These are phyloP conservation scores for Odonthalia washingtoniensis DNA, from an alignment of 31 red algal species.

Conservation along the genomic window DNA sequence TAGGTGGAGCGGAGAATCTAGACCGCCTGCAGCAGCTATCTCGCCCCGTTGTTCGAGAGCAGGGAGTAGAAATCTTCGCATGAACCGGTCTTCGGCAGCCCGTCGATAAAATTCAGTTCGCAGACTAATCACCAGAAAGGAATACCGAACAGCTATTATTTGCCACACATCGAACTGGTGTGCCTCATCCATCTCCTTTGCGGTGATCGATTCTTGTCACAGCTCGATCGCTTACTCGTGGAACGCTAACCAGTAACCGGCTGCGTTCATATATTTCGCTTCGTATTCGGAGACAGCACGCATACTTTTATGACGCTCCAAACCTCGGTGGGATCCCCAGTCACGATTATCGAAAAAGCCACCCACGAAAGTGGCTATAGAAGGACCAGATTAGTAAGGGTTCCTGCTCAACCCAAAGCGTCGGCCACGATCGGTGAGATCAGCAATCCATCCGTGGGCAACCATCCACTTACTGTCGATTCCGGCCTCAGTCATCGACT, in stretches of 20 bases:
- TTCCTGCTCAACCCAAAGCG: background rate
- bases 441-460: too few species aligned
- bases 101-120: conserved; percentile 19
- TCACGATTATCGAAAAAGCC: background rate
- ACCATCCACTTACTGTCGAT: too few species aligned
- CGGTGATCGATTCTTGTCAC: background rate
- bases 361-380: background rate
- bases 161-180: conserved; percentile 11
- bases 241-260: background rate
- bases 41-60: background rate
- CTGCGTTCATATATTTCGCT: conserved; percentile 5
- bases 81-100: conserved; percentile 9
- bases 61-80: background rate
- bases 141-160: background rate
- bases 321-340: background rate
- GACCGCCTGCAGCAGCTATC: background rate
- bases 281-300: background rate
- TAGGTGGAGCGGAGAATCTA: too few species aligned
- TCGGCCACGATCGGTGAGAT: too few species aligned
- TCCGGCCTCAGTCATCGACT: too few species aligned
- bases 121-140: background rate
- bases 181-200: background rate
- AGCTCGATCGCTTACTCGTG: background rate
- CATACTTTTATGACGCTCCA: background rate
- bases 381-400: background rate